These are phyloP conservation scores for Acer saccharum DNA, from an alignment of 345 rosid genomes.

Conservation along the genomic window DNA sequence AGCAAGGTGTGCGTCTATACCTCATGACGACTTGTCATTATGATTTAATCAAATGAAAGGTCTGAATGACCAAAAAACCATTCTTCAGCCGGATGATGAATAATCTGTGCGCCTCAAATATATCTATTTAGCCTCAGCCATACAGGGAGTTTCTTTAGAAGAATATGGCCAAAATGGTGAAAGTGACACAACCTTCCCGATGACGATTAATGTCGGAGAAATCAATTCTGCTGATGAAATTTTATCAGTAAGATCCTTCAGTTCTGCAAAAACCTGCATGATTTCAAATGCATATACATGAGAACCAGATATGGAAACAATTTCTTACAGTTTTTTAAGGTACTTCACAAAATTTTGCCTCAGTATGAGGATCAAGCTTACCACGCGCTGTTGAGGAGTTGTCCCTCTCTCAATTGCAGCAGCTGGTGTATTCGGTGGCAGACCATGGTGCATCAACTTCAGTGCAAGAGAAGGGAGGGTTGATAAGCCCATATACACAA, in stretches of 20 bases:
- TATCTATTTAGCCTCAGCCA: constrained; percentile 40
- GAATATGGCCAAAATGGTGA: constrained; percentile 82
- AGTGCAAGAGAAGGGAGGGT: constrained; percentile 85
- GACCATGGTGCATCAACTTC: constrained; percentile 85
- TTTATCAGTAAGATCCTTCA: constrained; percentile 71
- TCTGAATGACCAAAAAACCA: neutral
- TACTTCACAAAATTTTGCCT: neutral
- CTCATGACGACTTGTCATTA: neutral
- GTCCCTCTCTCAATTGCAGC: constrained; percentile 92
- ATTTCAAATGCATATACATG: constrained; percentile 5
- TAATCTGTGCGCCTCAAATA: neutral
- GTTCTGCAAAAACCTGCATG: constrained; percentile 75
- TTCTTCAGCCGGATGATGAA: neutral
- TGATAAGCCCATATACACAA: constrained; percentile 93
- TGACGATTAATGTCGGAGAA: constrained; percentile 83
- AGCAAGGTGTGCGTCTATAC: neutral
- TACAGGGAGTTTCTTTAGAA: constrained; percentile 36
- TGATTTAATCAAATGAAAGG: neutral
- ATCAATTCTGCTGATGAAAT: constrained; percentile 58
- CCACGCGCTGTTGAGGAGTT: constrained; percentile 76
- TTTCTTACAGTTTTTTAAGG: neutral
- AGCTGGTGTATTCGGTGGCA: constrained; percentile 80
- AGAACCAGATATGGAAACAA: neutral
- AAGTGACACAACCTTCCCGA: constrained; percentile 85
- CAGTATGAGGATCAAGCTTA: constrained; percentile 33